Evolutionary conservation across 176 grass and related monocot genomes (phyloP).

Genomic region (Avena atlantica): DNA sequence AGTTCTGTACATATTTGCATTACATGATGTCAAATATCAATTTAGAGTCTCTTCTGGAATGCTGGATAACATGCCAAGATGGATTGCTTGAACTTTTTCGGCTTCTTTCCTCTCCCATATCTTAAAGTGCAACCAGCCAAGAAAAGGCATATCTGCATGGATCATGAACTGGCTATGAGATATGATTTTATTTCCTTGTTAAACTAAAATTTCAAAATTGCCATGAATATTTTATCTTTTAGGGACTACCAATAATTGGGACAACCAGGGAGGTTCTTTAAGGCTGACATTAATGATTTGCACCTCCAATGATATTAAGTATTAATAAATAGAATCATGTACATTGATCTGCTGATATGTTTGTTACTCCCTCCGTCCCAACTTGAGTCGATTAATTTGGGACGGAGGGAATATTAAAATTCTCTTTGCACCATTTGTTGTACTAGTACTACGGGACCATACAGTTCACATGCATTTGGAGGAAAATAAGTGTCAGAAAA

Average conservation of each 20-base stretch:
- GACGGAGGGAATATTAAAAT: constrained; percentile 10
- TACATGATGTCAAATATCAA: constrained; percentile 10
- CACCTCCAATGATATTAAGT: constrained; percentile 1
- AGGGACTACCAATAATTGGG: background rate
- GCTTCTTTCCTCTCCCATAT: constrained; percentile 20
- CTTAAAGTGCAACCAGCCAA: background rate
- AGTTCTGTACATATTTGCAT: constrained; percentile 18
- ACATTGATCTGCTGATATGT: background rate
- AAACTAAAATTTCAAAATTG: constrained; percentile 1
- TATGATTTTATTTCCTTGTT: constrained; percentile 8
- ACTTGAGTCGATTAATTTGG: no score
- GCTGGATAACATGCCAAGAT: constrained; percentile 15
- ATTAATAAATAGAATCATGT: background rate
- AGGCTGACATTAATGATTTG: constrained; percentile 5
- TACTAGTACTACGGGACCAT: background rate
- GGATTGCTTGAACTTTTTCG: background rate
- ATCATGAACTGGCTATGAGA: constrained; percentile 2
- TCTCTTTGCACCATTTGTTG: background rate
- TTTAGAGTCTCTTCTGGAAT: constrained; percentile 8
- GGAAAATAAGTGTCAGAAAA: constrained; percentile 20
- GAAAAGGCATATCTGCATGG: background rate
- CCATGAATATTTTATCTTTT: constrained; percentile 7
- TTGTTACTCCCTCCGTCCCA: no score
- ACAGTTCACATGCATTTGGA: constrained; percentile 12
- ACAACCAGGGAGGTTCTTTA: constrained; percentile 1